Base-by-base conservation (phyloP, 169 alveolate genomes). In the Cardiosporidium cionae region DNA sequence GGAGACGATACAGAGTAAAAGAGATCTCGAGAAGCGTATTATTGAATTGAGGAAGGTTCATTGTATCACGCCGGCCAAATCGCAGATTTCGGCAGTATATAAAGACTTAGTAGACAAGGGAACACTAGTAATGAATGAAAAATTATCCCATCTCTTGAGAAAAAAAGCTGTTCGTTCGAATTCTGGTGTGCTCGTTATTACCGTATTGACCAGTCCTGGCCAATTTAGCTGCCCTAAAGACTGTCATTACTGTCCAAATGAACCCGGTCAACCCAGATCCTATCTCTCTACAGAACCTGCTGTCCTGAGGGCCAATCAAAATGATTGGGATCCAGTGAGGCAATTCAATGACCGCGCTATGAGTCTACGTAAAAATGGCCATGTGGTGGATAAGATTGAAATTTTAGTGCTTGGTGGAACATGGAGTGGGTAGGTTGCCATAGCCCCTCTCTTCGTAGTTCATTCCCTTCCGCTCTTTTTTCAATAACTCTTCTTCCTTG, bases 241-340 rank as follows among this genome's bases (percentile, higher is more conserved):
- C 72, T 94, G 98, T 76, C 88, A 89, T 74, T 93, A 91, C 84
- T 92, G 97, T 58, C 97, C 97, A 2, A 90, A 93, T 75, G 98
- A 94, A 72, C 98, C 98, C 0, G 96, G 96, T 7, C 98, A 94
- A 75, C 98, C 98, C 16, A 85, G 97, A 28, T 88, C 95, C 52
- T 94, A 94, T 78, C 86, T 94, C 33, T 90, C 96, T n/a, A 94
- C 98, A 0, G 98, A 94, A 76, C 98, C 98, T 3, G 98, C 98
- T 1, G 96, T 94, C 34, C 85, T 91, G 66, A 84, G 98, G 27
- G 98, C 97, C 1, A 94, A 94, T 70, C 98, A 94, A 77, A 92
- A 92, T 74, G 90, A 86, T 53, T 94, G 92, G 79, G 96, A 91
- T 63, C 92, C 94, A 9, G 89, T 87, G 23, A 73, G 80, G 37